A percentile compares a stretch with the other conserved stretches of the same genome.
These are phyloP conservation scores for Lunularia cruciata DNA, from an alignment of 225 moss, liverwort and hornwort genomes.

Conservation along the genomic window DNA sequence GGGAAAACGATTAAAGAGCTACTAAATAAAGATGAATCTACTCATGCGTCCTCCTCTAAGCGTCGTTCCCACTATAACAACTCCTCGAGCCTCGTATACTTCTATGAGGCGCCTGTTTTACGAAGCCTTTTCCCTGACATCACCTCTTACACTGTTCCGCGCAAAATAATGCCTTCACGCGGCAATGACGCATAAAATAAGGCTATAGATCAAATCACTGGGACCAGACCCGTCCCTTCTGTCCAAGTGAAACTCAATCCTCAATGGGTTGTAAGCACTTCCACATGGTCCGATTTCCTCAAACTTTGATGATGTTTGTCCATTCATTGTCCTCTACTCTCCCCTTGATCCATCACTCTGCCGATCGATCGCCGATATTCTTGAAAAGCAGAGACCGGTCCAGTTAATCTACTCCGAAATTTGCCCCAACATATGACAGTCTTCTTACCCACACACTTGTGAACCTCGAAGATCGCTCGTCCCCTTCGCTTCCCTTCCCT, in stretches of 20 bases:
- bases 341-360: not conserved
- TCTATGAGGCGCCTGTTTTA: not conserved
- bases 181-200: not conserved
- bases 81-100: not conserved
- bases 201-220: not conserved
- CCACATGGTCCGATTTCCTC: not conserved
- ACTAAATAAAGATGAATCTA: not conserved
- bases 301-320: not conserved
- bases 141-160: not conserved
- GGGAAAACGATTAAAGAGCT: not conserved
- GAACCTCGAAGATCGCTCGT: not conserved
- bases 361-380: not conserved
- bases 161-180: not conserved
- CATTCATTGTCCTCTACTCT: not conserved
- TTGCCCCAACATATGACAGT: not conserved
- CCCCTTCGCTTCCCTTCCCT: not conserved
- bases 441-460: conserved; percentile 1
- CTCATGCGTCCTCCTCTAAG: not conserved
- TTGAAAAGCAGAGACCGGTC: not conserved
- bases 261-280: not conserved
- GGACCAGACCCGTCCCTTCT: no score
- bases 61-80: not conserved
- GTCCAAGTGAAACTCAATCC: not conserved
- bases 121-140: not conserved
- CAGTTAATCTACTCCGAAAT: not conserved